Base-by-base conservation (phyloP, 805 yeast genomes). In the Kuraishia ogatae region DNA sequence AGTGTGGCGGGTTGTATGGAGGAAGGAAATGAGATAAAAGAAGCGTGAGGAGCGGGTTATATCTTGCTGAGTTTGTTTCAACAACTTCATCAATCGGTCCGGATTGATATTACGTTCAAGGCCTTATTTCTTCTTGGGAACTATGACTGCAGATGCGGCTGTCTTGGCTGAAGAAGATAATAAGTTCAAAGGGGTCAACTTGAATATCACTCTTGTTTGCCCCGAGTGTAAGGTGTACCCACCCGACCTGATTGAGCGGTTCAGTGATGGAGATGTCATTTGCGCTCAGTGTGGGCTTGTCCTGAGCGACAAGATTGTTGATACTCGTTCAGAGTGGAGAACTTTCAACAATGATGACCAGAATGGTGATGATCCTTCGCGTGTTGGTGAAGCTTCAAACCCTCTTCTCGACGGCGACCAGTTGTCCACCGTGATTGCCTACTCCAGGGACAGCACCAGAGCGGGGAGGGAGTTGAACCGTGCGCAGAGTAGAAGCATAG, bases 361-460 rank as follows among this genome's bases (percentile, higher is more conserved):
- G 69, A 94, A 93, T 62, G 96, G 96, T 63, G 97, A 91, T 70
- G 99, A 93, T 69, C 99, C 99, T 3, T 85, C 94, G 61, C 98
- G 99, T 88, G 99, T 93, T 59, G 99, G 99, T 70, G 97, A 92
- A 67, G 97, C 97, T 4, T 85, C 91, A 19, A 92, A 92, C 67
- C 97, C 97, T 10, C 74, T 92, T 54, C 77, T 94, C 61, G 97
- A 92, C 65, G 87, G 96, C 21, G 93, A 88, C 62, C 96, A 92
- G 69, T 82, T 93, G 55, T 89, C 96, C 17, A 93, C 99, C 3
- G 85, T 92, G 76, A 94, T 94, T 58, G 88, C 97, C 26, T 84
- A 85, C 56, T 91, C 87, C 20, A 89, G 89, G 46, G 96, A 90
- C 50, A 96, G 92, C 59, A 80, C 85, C n/a, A 81, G 84, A 58